Evolutionary conservation across 495 filamentous ascomycete genomes (phyloP), one percentile per base, ranked within the genome.

Genomic region (Arthonia radiata): DNA sequence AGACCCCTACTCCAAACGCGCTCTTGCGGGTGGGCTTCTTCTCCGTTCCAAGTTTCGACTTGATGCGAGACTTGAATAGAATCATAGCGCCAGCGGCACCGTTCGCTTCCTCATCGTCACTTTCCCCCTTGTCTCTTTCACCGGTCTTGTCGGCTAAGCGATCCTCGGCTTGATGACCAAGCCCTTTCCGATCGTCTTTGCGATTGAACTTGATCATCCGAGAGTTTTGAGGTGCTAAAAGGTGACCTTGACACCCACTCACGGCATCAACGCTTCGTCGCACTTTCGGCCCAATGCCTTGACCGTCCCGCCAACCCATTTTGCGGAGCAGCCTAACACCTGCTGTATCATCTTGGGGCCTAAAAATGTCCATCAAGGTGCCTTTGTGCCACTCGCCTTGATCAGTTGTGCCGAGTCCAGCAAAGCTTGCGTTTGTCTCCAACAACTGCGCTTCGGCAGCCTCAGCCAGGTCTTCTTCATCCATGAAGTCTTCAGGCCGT

Each of bases 261-360:
- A 42, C 38, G 18, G 46, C 52, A 13, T 42, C 49, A 23, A 78
- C 80, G 46, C 52, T 63, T 18, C 86, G 62, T 23, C 70, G 67
- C n/a, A 90, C 52, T 42, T 77, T 90, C 17, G 81, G 80, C 2
- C 86, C 89, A 27, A 94, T 62, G 1, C 89, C 86, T 43, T 93
- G 81, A 1, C 81, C 86, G 28, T 81, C 75, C 32, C 71, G 72
- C 86, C 89, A 97, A 8, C 86, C 86, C 89, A 97, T 94, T 40
- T 63, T 76, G 45, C 73, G 77, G 35, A 93, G 48, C 3, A 97
- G 52, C 37, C 78, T 89, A 13, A 74, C 60, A 9, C 86, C 86
- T 61, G 90, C 82, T 1, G 79, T 93, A 30, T 90, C 80, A 12
- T 80, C 78, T 7, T 62, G 60, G 5, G 57, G 50, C 22, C 64